Base-by-base conservation (phyloP, 352 stramenopile genomes). In the Phytophthora fragariaefolia region DNA sequence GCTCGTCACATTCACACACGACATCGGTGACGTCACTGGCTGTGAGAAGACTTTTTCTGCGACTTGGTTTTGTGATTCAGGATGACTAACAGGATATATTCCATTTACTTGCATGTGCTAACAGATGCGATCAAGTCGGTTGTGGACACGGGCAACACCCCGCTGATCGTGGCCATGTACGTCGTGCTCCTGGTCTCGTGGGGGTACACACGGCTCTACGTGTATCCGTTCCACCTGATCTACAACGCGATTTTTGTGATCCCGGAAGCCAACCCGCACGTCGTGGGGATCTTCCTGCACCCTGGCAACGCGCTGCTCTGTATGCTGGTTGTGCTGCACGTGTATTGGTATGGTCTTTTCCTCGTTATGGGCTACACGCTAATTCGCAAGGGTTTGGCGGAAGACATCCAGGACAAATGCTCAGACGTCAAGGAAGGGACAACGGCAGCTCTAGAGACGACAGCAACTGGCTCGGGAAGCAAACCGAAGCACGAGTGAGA, bases 21-120 rank as follows among this genome's bases (percentile, higher is more conserved):
- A 87, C 54, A 85, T 83, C 53, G 75, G 79, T 26, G 79, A 88
- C 49, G 69, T 88, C 9, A 73, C 73, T 38, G 79, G 67, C 50
- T 88, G 79, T 88, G 75, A 66, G 79, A 73, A 20, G 40, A 18
- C 4, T 10, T 13, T 24, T 2, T 18, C 56, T 24, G 18, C 23
- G 43, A 17, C 27, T 42, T 18, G 18, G 20, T 30, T 6, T 28
- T 30, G 40, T 24, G 26, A 43, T 12, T 61, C 26, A 34, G 1
- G 40, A 32, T 58, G 32, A 45, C 30, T 71, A 32, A 60, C 53
- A 43, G 56, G 10, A 23, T 26, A 52, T 6, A 17, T 26, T 47
- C n/a, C 17, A 43, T 13, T 18, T 47, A 15, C 40, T 13, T 26
- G 4, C 13, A 20, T 8, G 34, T 42, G 34, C 13, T 20, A 27